Conservation (phyloP, 257 asterid genomes). For the Primulina huaijiensis region DNA sequence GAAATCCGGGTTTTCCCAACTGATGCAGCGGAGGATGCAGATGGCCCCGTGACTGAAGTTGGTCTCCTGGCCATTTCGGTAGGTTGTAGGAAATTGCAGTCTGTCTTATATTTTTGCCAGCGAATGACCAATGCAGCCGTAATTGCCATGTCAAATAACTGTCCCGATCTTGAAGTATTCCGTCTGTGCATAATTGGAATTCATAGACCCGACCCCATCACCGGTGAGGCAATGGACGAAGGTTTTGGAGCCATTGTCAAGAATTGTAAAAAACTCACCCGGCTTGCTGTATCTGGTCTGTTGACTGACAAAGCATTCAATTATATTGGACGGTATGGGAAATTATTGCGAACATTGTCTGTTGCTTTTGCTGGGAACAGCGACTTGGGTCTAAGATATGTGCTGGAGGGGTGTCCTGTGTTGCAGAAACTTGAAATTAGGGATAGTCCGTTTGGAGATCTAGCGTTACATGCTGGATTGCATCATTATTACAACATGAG, state of each 20-base stretch:
- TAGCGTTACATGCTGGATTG: slow-evolving; percentile 43
- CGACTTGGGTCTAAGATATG: slow-evolving; percentile 41
- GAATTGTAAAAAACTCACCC: slow-evolving; percentile 55
- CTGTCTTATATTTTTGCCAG: slow-evolving; percentile 51
- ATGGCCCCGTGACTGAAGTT: slow-evolving; percentile 48
- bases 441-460: slow-evolving; percentile 57
- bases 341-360: slow-evolving; percentile 46
- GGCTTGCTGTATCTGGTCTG: slow-evolving; percentile 52
- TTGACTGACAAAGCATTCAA: slow-evolving; percentile 46
- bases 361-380: slow-evolving; percentile 54
- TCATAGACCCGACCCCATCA: slow-evolving; percentile 41
- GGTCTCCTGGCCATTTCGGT: slow-evolving; percentile 53
- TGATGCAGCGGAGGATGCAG: slow-evolving; percentile 43
- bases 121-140: slow-evolving; percentile 56
- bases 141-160: slow-evolving; percentile 49
- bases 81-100: slow-evolving; percentile 53
- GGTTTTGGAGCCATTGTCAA: slow-evolving; percentile 59
- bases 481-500: slow-evolving; percentile 56
- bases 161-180: slow-evolving; percentile 47
- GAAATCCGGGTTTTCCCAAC: slow-evolving; percentile 57
- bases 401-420: slow-evolving; percentile 51
- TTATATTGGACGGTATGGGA: slow-evolving; percentile 49
- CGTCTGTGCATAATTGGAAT: slow-evolving; percentile 57
- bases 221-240: slow-evolving; percentile 58
- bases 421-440: slow-evolving; percentile 56